These are phyloP conservation scores for cucumber (Cucumis sativus) DNA, from an alignment of 306 rosid genomes.

Conservation along the genomic window DNA sequence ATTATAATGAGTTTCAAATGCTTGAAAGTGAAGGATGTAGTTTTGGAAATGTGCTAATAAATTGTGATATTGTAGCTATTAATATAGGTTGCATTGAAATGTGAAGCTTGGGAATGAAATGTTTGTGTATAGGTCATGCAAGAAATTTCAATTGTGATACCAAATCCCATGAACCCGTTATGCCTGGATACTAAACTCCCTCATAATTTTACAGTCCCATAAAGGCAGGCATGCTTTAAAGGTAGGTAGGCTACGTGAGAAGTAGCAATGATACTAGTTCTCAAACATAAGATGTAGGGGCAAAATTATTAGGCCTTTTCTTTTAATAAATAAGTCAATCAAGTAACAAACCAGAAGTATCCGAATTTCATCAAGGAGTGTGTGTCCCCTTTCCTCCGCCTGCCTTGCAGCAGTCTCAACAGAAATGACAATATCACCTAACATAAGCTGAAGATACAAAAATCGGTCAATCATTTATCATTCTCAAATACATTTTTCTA, in stretches of 20 bases:
- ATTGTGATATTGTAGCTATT: neutral
- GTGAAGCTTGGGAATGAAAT: neutral
- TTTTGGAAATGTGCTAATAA: neutral
- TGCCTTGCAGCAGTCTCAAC: slow-evolving; percentile 87
- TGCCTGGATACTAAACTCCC: neutral
- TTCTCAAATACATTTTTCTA: neutral
- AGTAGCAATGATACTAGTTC: neutral
- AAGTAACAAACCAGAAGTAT: slow-evolving; percentile 60
- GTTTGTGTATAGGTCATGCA: neutral
- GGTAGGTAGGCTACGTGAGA: neutral
- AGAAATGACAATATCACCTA: slow-evolving; percentile 82
- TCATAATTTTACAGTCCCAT: neutral
- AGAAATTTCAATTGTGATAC: neutral
- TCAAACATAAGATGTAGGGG: neutral
- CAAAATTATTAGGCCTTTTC: slow-evolving; percentile 1
- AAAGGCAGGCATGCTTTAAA: neutral
- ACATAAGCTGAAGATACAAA: slow-evolving; percentile 60
- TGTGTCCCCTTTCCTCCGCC: slow-evolving; percentile 80
- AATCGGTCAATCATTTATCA: slow-evolving; percentile 13
- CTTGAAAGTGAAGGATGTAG: neutral
- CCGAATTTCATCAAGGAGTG: slow-evolving; percentile 79
- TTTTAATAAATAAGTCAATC: slow-evolving; percentile 8
- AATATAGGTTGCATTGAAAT: neutral
- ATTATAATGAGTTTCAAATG: neutral
- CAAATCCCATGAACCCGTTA: neutral